phyloP scores from a whole-genome alignment of 2,329 filamentous ascomycete species.

The Teratosphaeria viscida region DNA sequence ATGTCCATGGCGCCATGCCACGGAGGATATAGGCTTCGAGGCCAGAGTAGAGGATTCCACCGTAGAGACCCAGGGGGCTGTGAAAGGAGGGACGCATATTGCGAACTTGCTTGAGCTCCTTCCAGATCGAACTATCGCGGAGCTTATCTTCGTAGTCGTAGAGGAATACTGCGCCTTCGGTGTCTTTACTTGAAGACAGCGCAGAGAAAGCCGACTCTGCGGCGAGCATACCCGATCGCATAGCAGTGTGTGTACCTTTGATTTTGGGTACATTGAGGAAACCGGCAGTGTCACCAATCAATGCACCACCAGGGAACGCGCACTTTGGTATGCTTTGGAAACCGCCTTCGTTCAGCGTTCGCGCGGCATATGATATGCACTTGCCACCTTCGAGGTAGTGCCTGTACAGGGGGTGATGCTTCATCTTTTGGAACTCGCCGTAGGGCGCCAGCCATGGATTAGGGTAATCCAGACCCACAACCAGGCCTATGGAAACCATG shows the following conservation, averaged over 20 bases:
- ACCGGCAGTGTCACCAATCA: conserved; percentile 92
- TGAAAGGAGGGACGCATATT: conserved; percentile 98
- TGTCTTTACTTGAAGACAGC: conserved; percentile 43
- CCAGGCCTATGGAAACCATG: conserved; percentile 80
- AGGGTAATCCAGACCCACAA: conserved; percentile 86
- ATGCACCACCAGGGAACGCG: conserved; percentile 85
- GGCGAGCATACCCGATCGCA: conserved; percentile 94
- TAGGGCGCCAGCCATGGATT: conserved; percentile 97
- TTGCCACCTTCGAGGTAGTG: conserved; percentile 87
- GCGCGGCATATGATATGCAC: conserved; percentile 91
- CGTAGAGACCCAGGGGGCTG: conserved; percentile 73
- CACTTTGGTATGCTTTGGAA: conserved; percentile 98
- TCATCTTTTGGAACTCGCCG: conserved; percentile 95
- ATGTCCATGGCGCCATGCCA: conserved; percentile 80
- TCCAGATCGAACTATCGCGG: conserved; percentile 80
- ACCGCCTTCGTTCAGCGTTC: conserved; percentile 84
- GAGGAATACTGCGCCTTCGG: conserved; percentile 67
- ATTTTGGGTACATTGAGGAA: conserved; percentile 98
- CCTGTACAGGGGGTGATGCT: conserved; percentile 87
- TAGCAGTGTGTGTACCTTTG: conserved; percentile 95
- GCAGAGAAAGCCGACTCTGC: conserved; percentile 83
- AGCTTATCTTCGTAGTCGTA: conserved; percentile 90
- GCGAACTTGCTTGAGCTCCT: conserved; percentile 84
- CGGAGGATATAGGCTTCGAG: conserved; percentile 81
- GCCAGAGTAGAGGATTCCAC: conserved; percentile 84